Percentiles rank a stretch among this genome's conserved stretches.
These are phyloP conservation scores for Pseudogymnoascus sp. DNA, from an alignment of 2,329 filamentous ascomycete species.

Conservation along the genomic window DNA sequence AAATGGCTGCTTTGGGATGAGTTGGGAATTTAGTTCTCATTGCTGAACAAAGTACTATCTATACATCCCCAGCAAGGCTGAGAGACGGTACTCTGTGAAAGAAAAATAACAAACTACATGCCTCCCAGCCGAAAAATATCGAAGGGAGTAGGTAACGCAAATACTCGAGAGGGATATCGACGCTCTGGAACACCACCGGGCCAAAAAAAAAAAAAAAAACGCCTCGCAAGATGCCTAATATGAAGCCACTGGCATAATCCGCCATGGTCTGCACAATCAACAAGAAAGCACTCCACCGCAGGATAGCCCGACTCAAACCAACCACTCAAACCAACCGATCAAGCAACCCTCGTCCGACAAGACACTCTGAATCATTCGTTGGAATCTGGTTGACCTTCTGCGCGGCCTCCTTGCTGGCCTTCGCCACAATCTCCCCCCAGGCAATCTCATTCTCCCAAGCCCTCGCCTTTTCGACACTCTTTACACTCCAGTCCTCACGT, in stretches of 20 bases:
- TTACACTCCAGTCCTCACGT: not conserved
- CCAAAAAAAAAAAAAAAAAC: too few relatives aligned
- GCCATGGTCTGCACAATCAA: not conserved
- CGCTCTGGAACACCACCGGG: not conserved
- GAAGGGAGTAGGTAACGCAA: not conserved
- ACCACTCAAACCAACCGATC: not conserved
- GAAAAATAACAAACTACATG: not conserved
- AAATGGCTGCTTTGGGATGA: not conserved
- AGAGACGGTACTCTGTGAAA: not conserved
- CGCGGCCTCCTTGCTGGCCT: not conserved
- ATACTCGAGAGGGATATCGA: not conserved
- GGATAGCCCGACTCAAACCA: not conserved
- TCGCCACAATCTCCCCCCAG: not conserved
- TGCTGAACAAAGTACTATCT: not conserved
- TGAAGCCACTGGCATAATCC: not conserved
- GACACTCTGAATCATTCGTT: not conserved
- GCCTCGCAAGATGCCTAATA: not conserved
- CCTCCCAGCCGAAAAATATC: too few relatives aligned
- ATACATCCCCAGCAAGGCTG: not conserved
- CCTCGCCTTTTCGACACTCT: not conserved
- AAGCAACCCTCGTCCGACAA: not conserved
- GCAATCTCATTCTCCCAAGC: not conserved
- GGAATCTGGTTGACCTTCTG: not conserved
- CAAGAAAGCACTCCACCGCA: not conserved
- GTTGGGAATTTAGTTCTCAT: not conserved